phyloP scores from a whole-genome alignment of 805 yeast genomes.

The Metschnikowia continentalis region DNA sequence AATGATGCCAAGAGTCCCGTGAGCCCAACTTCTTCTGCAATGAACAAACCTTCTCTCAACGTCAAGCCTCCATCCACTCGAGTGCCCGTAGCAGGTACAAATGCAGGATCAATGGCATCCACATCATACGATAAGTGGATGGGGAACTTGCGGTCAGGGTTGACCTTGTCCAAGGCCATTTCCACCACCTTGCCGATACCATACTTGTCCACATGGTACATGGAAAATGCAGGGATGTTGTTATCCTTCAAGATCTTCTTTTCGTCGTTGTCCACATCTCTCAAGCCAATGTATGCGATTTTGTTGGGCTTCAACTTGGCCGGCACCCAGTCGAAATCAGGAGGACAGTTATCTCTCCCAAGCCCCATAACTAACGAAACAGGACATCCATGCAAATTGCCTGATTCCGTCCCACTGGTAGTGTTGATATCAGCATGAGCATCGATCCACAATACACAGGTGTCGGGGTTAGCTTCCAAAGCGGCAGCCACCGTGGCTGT shows the following conservation, averaged over 20 bases:
- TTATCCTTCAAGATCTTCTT: conserved; percentile 65
- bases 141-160: conserved; percentile 66
- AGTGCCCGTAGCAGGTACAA: conserved; percentile 96
- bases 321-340: conserved; percentile 79
- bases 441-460: conserved; percentile 92
- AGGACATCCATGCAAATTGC: conserved; percentile 96
- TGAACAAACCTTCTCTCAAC: conserved; percentile 86
- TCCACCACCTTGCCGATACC: conserved; percentile 90
- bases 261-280: conserved; percentile 91
- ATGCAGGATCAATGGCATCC: conserved; percentile 92
- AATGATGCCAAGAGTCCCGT: conserved; percentile 84
- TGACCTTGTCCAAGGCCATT: conserved; percentile 78
- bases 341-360: conserved; percentile 62
- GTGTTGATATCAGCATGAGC: conserved; percentile 98
- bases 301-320: conserved; percentile 58
- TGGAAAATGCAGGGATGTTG: conserved; percentile 80
- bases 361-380: conserved; percentile 86
- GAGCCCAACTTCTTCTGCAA: conserved; percentile 88
- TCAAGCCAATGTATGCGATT: conserved; percentile 87
- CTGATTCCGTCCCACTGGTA: conserved; percentile 74
- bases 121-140: conserved; percentile 92
- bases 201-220: conserved; percentile 93
- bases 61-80: conserved; percentile 96
- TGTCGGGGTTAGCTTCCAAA: conserved; percentile 72
- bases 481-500: conserved; percentile 90